Percentiles rank a stretch among this genome's conserved stretches.
Conservation (phyloP, 768 basidiomycete species). For the Candolleomyces aberdarensis region DNA sequence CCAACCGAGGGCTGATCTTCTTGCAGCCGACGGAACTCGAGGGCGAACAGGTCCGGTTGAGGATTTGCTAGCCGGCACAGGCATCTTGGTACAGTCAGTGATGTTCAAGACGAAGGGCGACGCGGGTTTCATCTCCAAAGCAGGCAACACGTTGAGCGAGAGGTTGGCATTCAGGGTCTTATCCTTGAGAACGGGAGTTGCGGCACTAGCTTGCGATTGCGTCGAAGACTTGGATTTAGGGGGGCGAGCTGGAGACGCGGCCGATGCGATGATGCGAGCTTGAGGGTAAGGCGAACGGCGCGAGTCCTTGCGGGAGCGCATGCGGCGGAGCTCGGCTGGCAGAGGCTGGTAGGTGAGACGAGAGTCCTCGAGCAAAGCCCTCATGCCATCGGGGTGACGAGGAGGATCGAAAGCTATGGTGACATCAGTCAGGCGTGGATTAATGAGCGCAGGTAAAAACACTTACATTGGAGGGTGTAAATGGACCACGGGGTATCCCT, state of each 20-base stretch:
- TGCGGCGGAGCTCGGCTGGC: constrained; percentile 66
- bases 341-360: constrained; percentile 69
- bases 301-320: constrained; percentile 66
- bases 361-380: constrained; percentile 70
- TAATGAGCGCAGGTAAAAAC: constrained; percentile 9
- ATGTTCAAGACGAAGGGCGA: constrained; percentile 29
- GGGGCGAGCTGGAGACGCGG: constrained; percentile 28
- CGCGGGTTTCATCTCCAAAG: constrained; percentile 42
- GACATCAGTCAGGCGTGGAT: constrained; percentile 6
- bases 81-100: constrained; percentile 18
- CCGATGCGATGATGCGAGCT: constrained; percentile 38
- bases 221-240: not conserved
- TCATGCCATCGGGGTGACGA: constrained; percentile 60
- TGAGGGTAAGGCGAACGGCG: constrained; percentile 73
- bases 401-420: constrained; percentile 69
- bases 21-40: constrained; percentile 50
- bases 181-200: constrained; percentile 38
- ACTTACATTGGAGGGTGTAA: constrained; percentile 73
- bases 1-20: constrained; percentile 60
- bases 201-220: not conserved
- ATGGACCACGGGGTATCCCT: constrained; percentile 69
- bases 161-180: constrained; percentile 40
- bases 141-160: constrained; percentile 30
- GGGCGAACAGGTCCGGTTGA: constrained; percentile 38
- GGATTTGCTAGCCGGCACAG: constrained; percentile 35